These are phyloP conservation scores for Entoloma clypeatum DNA, from an alignment of 1,284 basidiomycete species.

Conservation along the genomic window DNA sequence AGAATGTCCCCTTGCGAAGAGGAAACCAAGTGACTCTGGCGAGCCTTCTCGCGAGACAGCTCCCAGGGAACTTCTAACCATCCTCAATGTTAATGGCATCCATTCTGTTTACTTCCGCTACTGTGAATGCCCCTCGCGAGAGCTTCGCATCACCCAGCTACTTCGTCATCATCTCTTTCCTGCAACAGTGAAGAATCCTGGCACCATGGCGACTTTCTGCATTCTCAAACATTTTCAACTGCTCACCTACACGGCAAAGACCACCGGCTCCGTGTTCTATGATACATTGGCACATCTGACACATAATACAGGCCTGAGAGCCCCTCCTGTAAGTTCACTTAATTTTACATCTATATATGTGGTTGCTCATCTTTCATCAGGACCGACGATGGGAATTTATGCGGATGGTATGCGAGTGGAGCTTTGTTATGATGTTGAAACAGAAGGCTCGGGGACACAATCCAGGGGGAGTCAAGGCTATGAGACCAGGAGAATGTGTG, in stretches of 20 bases:
- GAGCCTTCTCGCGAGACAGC: no score
- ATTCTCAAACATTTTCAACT: constrained; percentile 24
- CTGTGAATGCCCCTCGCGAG: constrained; percentile 17
- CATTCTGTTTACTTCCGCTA: constrained; percentile 21
- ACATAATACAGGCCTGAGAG: constrained; percentile 23
- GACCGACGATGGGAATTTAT: constrained; percentile 22
- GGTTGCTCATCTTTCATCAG: constrained; percentile 12
- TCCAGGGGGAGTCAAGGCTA: constrained; percentile 15
- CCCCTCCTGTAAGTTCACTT: constrained; percentile 12
- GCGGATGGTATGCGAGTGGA: constrained; percentile 20
- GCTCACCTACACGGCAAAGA: constrained; percentile 23
- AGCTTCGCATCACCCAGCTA: constrained; percentile 19
- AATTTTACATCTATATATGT: not conserved
- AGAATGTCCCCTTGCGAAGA: no score
- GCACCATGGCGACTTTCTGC: constrained; percentile 22
- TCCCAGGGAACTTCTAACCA: no score
- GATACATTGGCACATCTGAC: constrained; percentile 16
- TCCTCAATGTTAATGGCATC: no score
- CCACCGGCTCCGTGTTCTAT: constrained; percentile 25
- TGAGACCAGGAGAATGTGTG: constrained; percentile 19
- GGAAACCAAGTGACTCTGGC: no score
- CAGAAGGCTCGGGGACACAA: constrained; percentile 21
- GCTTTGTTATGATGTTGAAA: constrained; percentile 24
- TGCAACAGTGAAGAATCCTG: constrained; percentile 18
- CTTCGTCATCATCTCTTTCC: constrained; percentile 20